Base-by-base conservation (phyloP, 257 asterid genomes). In the Dorcoceras hygrometricum region DNA sequence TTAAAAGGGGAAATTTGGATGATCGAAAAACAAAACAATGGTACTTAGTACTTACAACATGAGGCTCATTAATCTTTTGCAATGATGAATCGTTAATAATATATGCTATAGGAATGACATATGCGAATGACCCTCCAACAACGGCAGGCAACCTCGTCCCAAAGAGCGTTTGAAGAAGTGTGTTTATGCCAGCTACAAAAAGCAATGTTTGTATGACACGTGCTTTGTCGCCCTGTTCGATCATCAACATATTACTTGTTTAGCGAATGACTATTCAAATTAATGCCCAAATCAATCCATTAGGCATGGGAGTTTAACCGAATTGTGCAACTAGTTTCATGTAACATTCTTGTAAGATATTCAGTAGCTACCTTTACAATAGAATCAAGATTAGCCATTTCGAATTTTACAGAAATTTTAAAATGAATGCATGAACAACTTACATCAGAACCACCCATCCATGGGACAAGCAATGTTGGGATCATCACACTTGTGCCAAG, bases 381-480 rank as follows among this genome's bases (percentile, higher is more conserved):
- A 53, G 22, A 43, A 14, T 19, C 65, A 29, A 57, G 26, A 56
- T 50, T 29, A 6, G 50, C 26, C 23, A 9, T 54, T 43, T 27
- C 27, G 31, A 51, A 29, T 31, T 22, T 10, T 57, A 29, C 58
- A 23, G 31, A 50, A 55, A 22, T 63, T 68, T 24, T 36, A 22
- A 5, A 66, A 73, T 59, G 25, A 18, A 43, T 64, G 67, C 32
- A 63, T 67, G 36, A 34, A 51, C 32, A 75, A 73, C 92, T 82
- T 87, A 93, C 99, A 79, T 93, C 88, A 27, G 83, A 80, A 78
- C 99, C 99, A 2, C 99, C 99, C 99, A 93, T 93, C 77, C 73
- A 65, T 12, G 96, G 94, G 68, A 93, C 99, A 12, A 93, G 95
- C 56, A 76, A 19, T n/a, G 99, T 76, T n/a, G 99, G 97, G 71